These are phyloP conservation scores for Marsdenia floribunda DNA, from an alignment of 257 asterid species.

Conservation along the genomic window DNA sequence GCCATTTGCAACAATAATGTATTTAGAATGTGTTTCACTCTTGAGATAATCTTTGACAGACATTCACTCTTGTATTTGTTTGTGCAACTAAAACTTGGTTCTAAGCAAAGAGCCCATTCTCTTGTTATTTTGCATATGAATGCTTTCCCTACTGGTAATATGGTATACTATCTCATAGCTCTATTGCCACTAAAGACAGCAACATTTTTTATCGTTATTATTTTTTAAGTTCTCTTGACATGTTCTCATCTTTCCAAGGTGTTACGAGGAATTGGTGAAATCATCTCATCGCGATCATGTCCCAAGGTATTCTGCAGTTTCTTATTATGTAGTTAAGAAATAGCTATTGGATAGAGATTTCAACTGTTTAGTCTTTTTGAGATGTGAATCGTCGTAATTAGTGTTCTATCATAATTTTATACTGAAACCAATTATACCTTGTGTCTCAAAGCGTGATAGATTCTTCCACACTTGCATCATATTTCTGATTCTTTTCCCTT, in stretches of 20 bases:
- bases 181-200: not conserved
- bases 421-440: not conserved
- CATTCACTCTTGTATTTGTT: not conserved
- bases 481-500: conserved; percentile 18
- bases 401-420: no score
- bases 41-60: not conserved
- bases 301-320: conserved; percentile 54
- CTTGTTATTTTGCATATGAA: not conserved
- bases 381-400: not conserved
- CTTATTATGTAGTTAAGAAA: not conserved
- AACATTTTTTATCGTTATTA: not conserved
- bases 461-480: not conserved
- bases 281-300: conserved; percentile 67
- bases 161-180: not conserved
- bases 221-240: not conserved
- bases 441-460: not conserved
- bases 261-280: conserved; percentile 79
- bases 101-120: not conserved
- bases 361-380: not conserved
- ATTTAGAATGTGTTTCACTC: not conserved
- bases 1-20: not conserved
- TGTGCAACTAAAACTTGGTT: not conserved
- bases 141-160: not conserved
- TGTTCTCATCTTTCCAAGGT: conserved; percentile 49
- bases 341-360: not conserved